Conservation (phyloP, 305 asterid species). For the Solanum hybrid region DNA sequence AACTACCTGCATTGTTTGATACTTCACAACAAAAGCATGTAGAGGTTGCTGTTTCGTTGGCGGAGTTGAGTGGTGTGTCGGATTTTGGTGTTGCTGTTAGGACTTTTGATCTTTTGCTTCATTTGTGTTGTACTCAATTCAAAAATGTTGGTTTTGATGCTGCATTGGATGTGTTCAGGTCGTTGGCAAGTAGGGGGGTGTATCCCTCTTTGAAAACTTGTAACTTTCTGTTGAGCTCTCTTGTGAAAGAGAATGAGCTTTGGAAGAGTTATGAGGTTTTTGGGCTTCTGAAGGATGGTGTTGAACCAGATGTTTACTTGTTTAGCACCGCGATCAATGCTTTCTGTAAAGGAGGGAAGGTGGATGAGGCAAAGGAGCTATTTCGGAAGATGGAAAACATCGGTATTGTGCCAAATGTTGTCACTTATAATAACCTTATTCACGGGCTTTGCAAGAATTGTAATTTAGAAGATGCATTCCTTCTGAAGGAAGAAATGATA, state of each 20-base stretch:
- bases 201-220: slow-evolving; percentile 71
- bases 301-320: slow-evolving; percentile 61
- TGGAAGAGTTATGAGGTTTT: slow-evolving; percentile 58
- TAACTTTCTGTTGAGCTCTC: slow-evolving; percentile 55
- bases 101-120: slow-evolving; percentile 64
- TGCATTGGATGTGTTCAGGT: slow-evolving; percentile 44
- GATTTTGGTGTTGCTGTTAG: slow-evolving; percentile 24
- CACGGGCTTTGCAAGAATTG: slow-evolving; percentile 59
- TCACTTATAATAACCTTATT: slow-evolving; percentile 70
- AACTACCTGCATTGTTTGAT: slow-evolving; percentile 27
- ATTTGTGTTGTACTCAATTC: slow-evolving; percentile 54
- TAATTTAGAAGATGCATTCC: slow-evolving; percentile 52
- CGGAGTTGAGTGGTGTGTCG: slow-evolving; percentile 27
- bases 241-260: slow-evolving; percentile 52
- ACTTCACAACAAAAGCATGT: slow-evolving; percentile 21
- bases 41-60: slow-evolving; percentile 40
- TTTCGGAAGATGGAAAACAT: slow-evolving; percentile 50
- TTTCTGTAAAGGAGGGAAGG: slow-evolving; percentile 55
- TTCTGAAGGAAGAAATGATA: slow-evolving; percentile 58
- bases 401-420: slow-evolving; percentile 59
- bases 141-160: slow-evolving; percentile 40
- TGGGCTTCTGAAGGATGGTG: slow-evolving; percentile 24
- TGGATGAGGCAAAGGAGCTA: slow-evolving; percentile 47
- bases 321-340: slow-evolving; percentile 66
- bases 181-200: slow-evolving; percentile 42